phyloP scores from a whole-genome alignment of 345 rosid species.

The Isatis tinctoria region DNA sequence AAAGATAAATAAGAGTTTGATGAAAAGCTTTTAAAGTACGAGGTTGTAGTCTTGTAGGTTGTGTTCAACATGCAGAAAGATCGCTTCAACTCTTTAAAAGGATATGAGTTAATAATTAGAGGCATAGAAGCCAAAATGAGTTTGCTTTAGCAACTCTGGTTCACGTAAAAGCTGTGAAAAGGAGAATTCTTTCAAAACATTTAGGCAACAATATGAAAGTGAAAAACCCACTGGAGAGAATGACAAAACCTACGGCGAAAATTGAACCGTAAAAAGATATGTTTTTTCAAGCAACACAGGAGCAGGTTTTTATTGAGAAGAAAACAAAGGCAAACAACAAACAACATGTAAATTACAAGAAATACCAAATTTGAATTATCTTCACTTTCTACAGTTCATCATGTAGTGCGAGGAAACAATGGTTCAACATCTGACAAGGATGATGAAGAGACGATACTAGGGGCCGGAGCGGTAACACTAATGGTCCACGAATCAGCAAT shows the following conservation, averaged over 20 bases:
- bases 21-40: not conserved
- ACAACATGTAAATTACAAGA: not conserved
- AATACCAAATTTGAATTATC: not conserved
- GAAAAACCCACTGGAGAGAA: not conserved
- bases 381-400: not conserved
- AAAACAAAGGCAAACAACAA: not conserved
- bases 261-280: not conserved
- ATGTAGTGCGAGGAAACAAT: not conserved
- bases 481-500: not conserved
- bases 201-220: not conserved
- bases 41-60: not conserved
- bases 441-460: not conserved
- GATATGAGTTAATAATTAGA: not conserved
- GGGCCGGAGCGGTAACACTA: not conserved
- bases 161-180: too few relatives aligned
- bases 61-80: not conserved
- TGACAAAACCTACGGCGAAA: not conserved
- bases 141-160: too few relatives aligned
- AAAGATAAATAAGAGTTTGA: not conserved
- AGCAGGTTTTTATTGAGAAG: not conserved
- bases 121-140: not conserved
- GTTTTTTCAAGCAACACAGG: not conserved
- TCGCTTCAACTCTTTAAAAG: not conserved
- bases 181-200: too few relatives aligned
- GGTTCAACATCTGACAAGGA: not conserved